Percentiles rank a stretch among this genome's conserved stretches.
Evolutionary conservation across 805 yeast species (phyloP).

Genomic region (Sungouiozyma ichnusensis): DNA sequence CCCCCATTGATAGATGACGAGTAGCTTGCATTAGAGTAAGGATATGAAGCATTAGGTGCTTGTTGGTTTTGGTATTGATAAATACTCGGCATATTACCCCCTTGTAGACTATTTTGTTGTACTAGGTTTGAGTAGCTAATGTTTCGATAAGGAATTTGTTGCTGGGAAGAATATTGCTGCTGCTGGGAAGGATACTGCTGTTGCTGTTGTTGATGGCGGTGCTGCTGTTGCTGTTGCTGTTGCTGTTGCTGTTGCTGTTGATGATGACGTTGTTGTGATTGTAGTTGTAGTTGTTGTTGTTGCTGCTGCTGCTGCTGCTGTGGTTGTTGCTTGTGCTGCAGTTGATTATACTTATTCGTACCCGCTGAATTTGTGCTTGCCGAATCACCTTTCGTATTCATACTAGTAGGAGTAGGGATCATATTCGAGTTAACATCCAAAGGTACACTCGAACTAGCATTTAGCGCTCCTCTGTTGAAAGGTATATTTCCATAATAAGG

Average conservation of each 20-base stretch:
- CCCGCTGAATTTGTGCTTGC: neutral
- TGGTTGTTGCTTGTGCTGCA: conserved; percentile 5
- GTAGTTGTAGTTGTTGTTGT: conserved; percentile 4
- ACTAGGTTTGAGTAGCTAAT: neutral
- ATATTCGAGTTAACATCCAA: conserved; percentile 1
- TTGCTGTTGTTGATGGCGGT: conserved; percentile 1
- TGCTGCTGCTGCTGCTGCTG: conserved; percentile 7
- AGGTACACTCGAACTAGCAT: neutral
- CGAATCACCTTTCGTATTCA: conserved; percentile 1
- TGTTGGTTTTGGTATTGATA: neutral
- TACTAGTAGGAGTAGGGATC: conserved; percentile 5
- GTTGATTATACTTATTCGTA: conserved; percentile 1
- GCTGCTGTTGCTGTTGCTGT: conserved; percentile 5
- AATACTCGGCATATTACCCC: neutral
- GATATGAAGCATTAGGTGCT: neutral
- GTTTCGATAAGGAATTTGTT: neutral
- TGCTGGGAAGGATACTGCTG: conserved; percentile 2
- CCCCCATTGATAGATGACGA: neutral
- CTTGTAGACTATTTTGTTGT: neutral
- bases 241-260: conserved; percentile 5
- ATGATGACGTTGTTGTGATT: conserved; percentile 4
- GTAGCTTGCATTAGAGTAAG: neutral
- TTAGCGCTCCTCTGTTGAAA: neutral
- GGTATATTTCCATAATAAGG: conserved; percentile 7
- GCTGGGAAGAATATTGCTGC: conserved; percentile 3